These are phyloP conservation scores for Cordyceps cateniannulata DNA, from an alignment of 2,329 filamentous ascomycete genomes.

Conservation along the genomic window DNA sequence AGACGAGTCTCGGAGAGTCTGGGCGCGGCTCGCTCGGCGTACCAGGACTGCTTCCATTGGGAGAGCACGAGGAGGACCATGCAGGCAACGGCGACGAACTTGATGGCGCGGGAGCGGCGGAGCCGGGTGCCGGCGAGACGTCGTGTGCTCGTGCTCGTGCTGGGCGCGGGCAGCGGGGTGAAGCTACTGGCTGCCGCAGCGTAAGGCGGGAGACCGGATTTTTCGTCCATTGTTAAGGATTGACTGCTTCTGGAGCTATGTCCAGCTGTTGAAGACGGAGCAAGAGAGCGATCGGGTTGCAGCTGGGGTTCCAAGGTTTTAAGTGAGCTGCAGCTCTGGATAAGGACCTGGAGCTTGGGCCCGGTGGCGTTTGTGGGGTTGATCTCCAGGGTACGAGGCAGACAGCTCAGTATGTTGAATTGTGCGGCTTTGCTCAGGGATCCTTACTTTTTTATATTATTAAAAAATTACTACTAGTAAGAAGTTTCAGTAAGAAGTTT, in stretches of 20 bases:
- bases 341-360: not conserved
- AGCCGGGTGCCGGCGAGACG: constrained; percentile 18
- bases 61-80: constrained; percentile 46
- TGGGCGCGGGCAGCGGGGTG: constrained; percentile 15
- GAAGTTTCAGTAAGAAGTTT: too few relatives aligned
- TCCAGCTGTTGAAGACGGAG: not conserved
- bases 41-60: constrained; percentile 39
- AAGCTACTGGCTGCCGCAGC: constrained; percentile 12
- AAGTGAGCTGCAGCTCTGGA: not conserved
- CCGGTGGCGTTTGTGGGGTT: constrained; percentile 1
- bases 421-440: too few relatives aligned
- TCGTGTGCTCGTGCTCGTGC: constrained; percentile 15
- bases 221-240: constrained; percentile 13
- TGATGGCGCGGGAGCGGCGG: constrained; percentile 38
- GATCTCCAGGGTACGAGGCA: not conserved
- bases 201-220: constrained; percentile 13
- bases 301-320: not conserved
- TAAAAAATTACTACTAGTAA: too few relatives aligned
- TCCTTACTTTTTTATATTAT: too few relatives aligned
- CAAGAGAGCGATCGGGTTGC: not conserved
- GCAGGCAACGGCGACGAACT: constrained; percentile 37
- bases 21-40: constrained; percentile 20
- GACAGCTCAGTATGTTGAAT: too few relatives aligned
- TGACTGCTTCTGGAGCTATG: not conserved
- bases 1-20: constrained; percentile 47